Evolutionary conservation across 805 yeast species (phyloP), one percentile per base, ranked within the genome.

Genomic region (Yamadazyma paraphyllophila): DNA sequence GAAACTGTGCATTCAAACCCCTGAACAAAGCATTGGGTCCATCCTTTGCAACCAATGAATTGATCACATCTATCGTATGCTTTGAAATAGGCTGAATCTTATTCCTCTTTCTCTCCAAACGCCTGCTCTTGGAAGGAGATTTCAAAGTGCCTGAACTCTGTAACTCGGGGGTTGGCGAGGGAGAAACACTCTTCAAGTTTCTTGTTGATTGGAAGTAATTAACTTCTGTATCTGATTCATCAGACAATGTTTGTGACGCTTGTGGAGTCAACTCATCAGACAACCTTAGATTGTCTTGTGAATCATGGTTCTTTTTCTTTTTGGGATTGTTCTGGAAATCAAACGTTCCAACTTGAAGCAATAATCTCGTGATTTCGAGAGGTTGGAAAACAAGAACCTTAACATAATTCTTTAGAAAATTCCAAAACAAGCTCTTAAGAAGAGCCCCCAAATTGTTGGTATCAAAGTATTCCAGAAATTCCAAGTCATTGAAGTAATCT

Each of bases 321-420:
- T 58, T 52, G 6, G 37, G 24, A 37, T 44, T 36, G n/a, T 36
- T 43, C 10, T 46, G 43, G 43, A 60, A 55, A 24, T 67, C 63
- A 59, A 85, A 83, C 27, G 76, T 78, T 3, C 96, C 96, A 11
- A 88, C 85, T 63, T 94, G 98, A 46, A 90, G 66, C 24, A 91
- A 71, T 52, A 88, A 73, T 45, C 92, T 74, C 4, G 87, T 80
- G 13, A 88, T 85, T 55, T 92, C 97, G 63, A 91, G 83, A 1
- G 99, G 98, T 64, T 94, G 97, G 14, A 88, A 78, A 7, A 87
- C 60, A 27, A 89, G 62, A 37, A 83, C 80, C 48, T 81, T 82
- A 44, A 81, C 63, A 67, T 94, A 92, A 52, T 82, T 84, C 52
- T 80, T 80, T 41, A 82, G 56, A 49, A 88, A 80, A 37, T 85